These are phyloP conservation scores for Oleoguttula mirabilis DNA, from an alignment of 495 filamentous ascomycete genomes.

Conservation along the genomic window DNA sequence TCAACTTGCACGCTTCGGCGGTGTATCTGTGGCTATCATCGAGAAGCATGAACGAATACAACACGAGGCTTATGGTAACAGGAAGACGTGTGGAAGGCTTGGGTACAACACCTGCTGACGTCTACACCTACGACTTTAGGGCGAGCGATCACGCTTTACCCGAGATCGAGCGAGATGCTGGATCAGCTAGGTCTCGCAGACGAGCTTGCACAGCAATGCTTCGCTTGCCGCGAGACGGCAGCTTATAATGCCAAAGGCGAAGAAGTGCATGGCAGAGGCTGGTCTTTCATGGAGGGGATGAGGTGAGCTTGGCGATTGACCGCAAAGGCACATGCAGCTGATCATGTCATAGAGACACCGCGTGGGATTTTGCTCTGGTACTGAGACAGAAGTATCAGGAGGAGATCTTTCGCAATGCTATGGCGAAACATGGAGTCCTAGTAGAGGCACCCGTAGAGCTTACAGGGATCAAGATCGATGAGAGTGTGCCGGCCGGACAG, in stretches of 20 bases:
- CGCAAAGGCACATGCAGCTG: no score
- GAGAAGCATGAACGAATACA: slow-evolving; percentile 34
- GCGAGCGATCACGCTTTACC: slow-evolving; percentile 36
- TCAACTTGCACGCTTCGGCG: slow-evolving; percentile 27
- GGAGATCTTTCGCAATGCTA: slow-evolving; percentile 29
- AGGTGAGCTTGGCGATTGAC: no score
- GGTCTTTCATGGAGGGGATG: slow-evolving; percentile 32
- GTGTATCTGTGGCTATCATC: slow-evolving; percentile 27
- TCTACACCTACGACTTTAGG: no score
- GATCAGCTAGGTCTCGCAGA: slow-evolving; percentile 39
- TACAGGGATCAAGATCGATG: slow-evolving; percentile 24
- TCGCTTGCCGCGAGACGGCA: slow-evolving; percentile 37
- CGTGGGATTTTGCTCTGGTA: slow-evolving; percentile 35
- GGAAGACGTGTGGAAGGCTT: no score
- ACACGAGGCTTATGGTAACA: slow-evolving; percentile 34
- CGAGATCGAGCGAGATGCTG: slow-evolving; percentile 37
- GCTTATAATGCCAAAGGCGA: slow-evolving; percentile 37
- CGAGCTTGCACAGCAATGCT: slow-evolving; percentile 37
- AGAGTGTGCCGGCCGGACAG: slow-evolving; percentile 16
- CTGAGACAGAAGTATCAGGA: slow-evolving; percentile 35
- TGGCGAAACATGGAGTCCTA: slow-evolving; percentile 21
- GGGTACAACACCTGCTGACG: no score
- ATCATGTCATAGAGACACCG: no score
- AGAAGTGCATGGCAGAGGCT: slow-evolving; percentile 27
- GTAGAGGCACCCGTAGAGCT: slow-evolving; percentile 25